phyloP scores from a whole-genome alignment of 1,139 yeast genomes.

The Petasospora rhodanensis region DNA sequence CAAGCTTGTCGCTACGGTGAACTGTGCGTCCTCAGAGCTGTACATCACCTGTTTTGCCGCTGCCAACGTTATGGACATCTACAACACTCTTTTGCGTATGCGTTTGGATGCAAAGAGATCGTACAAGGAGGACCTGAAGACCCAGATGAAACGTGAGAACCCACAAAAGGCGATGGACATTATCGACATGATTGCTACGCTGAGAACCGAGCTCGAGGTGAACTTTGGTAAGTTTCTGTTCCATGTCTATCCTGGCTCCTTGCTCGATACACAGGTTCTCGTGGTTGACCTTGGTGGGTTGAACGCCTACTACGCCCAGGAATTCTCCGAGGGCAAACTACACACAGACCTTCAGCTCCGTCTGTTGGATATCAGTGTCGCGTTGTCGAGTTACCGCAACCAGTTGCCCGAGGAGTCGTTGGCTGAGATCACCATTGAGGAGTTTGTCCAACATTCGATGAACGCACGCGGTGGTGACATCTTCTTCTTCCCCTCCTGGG shows the following conservation, averaged over 20 bases:
- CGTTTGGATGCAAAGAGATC: constrained; percentile 68
- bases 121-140: constrained; percentile 58
- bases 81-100: constrained; percentile 66
- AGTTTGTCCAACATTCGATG: constrained; percentile 52
- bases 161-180: constrained; percentile 18
- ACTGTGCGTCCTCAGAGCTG: constrained; percentile 52
- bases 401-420: constrained; percentile 45
- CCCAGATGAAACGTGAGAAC: constrained; percentile 16
- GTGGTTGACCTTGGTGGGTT: constrained; percentile 58
- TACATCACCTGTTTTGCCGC: constrained; percentile 82
- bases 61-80: constrained; percentile 73
- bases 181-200: constrained; percentile 27
- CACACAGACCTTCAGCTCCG: constrained; percentile 45
- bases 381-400: constrained; percentile 52
- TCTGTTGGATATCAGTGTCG: constrained; percentile 58
- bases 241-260: constrained; percentile 73
- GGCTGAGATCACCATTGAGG: constrained; percentile 42
- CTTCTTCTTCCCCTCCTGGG: constrained; percentile 72
- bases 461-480: constrained; percentile 76
- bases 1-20: constrained; percentile 53
- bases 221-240: constrained; percentile 50
- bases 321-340: constrained; percentile 39
- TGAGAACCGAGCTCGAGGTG: constrained; percentile 60
- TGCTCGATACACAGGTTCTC: constrained; percentile 70
- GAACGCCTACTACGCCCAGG: constrained; percentile 57